Conservation (phyloP, 1,284 basidiomycete genomes). For the Exobasidium rhododendri region DNA sequence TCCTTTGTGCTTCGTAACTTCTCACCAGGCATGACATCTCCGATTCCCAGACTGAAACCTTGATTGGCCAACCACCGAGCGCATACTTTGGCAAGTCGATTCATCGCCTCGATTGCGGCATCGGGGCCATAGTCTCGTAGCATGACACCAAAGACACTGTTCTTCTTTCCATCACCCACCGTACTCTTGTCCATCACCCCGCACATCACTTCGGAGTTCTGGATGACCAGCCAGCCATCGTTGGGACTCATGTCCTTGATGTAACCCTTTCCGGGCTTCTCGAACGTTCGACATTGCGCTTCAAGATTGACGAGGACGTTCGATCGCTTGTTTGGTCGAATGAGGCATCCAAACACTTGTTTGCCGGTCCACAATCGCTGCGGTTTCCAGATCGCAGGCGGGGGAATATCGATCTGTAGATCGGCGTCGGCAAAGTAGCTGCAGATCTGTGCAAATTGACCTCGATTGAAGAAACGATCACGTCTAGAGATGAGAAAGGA, state of each 20-base stretch:
- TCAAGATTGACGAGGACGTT: conserved; percentile 81
- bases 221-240: conserved; percentile 94
- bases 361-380: conserved; percentile 95
- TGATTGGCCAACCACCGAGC: conserved; percentile 94
- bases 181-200: conserved; percentile 99
- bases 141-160: conserved; percentile 97
- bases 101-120: conserved; percentile 93
- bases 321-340: conserved; percentile 85
- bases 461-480: conserved; percentile 89
- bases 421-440: conserved; percentile 90
- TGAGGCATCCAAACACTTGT: conserved; percentile 93
- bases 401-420: conserved; percentile 89
- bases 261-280: conserved; percentile 67
- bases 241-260: conserved; percentile 86
- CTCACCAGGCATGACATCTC: conserved; percentile 94
- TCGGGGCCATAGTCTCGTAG: conserved; percentile 93
- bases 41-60: conserved; percentile 97
- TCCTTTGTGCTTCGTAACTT: conserved; percentile 79
- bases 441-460: conserved; percentile 93
- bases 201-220: conserved; percentile 99
- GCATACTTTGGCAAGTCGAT: conserved; percentile 88
- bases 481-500: conserved; percentile 90
- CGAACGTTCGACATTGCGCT: conserved; percentile 88
- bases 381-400: conserved; percentile 91
- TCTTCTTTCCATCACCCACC: conserved; percentile 97